Base-by-base conservation (phyloP, 2,329 filamentous ascomycete species). In the Fusarium ambrosium region DNA sequence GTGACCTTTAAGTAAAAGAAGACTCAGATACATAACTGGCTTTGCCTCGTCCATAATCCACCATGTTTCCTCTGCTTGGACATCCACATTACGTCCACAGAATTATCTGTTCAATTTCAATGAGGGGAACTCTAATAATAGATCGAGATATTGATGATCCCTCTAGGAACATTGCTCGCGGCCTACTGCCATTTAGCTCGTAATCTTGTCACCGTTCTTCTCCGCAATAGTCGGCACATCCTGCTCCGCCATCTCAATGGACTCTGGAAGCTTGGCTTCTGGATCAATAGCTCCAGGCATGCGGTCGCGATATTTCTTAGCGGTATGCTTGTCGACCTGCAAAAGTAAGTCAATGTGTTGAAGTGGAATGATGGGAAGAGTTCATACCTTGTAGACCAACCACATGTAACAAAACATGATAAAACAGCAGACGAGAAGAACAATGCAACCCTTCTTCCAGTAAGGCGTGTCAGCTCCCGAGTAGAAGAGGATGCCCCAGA, bases 401-500 rank as follows among this genome's bases (percentile, higher is more conserved):
- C 73, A 76, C 24, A 74, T 72, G 24, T 76, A 76, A 9, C 71
- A 63, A 20, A 74, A 67, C 71, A 74, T 76, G 3, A 76, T 65
- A 6, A n/a, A 45, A 6, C 63, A 70, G 2, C 74, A 71, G 10
- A 56, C 64, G 2, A 79, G 56, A 37, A 81, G 78, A 0, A 75
- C 69, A 29, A 81, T 81, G 4, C 73, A 77, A 0, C 80, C 80
- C 24, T 77, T 81, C 41, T 74, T 70, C 77, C 85, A 86, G 62
- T 86, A 86, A 4, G 85, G 84, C 0, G 84, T 84, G 68, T 86
- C 83, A 6, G 79, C 80, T 0, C 84, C 84, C 14, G 83, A 79
- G 53, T 86, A 86, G 9, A 87, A 71, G 0, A 80, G 75, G 6
- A 87, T 85, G 0, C 85, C 85, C 85, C 85, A 87, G 59, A 86